Base-by-base conservation (phyloP, 2,329 filamentous ascomycete genomes). In the Colletotrichum lupini region DNA sequence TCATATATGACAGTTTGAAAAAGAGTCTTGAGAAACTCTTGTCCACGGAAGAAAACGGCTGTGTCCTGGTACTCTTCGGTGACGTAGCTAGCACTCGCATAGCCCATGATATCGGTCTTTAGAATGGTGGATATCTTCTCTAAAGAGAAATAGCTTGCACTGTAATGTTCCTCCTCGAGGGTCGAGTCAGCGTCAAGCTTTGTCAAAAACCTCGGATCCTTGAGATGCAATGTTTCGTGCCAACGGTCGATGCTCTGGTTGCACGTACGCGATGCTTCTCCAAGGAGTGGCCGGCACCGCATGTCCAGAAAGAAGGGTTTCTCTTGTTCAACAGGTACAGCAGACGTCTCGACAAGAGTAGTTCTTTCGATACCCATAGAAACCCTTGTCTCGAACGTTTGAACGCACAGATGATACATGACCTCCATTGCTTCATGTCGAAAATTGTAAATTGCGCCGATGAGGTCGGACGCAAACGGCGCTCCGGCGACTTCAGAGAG, bases 341-440 rank as follows among this genome's bases (percentile, higher is more conserved):
- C 57, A 7, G 30, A 35, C 6, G 30, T 22, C n/a, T 60, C 57
- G 19, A 53, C 37, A 14, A 60, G 8, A 14, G 16, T 26, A 5
- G 37, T 67, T 24, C n/a, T 32, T 32, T 67, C 65, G 22, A 60
- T 16, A n/a, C 55, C 55, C 26, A 35, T 53, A n/a, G 22, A 26
- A 4, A 60, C n/a, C 3, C 11, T 55, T 37, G 65, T 67, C 26
- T 67, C 65, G 14, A 53, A 60, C 3, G 65, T 53, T 28, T 67
- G 65, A 11, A 60, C 65, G 28, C 65, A 67, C 9, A 67, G 24
- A 37, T 67, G 56, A 24, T 32, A 53, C 22, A 67, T 19, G 14
- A 67, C 14, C 32, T 67, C 65, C 2, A 35, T 24, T 16, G 56
- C 65, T 12, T 60, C 57, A 26, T 60, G 58, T 19, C 32, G 14